Conservation (phyloP, 768 basidiomycete species). For the Suillus clintonianus region DNA sequence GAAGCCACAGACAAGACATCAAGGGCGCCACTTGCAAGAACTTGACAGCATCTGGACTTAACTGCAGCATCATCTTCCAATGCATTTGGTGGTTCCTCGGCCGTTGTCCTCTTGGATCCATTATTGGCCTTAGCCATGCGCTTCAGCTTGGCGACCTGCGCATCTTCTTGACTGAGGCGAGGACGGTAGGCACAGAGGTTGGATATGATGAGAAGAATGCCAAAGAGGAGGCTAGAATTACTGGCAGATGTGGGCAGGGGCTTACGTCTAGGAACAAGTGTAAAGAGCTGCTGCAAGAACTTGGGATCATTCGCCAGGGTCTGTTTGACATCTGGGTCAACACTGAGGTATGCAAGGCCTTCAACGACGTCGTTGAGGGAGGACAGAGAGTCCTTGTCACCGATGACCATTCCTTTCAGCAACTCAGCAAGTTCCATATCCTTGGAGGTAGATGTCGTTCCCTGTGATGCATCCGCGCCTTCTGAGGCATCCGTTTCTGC, state of each 20-base stretch:
- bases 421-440: conserved; percentile 51
- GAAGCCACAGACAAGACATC: conserved; percentile 62
- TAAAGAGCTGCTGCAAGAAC: conserved; percentile 60
- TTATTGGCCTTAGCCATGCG: conserved; percentile 61
- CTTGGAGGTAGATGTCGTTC: conserved; percentile 17
- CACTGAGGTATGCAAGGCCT: conserved; percentile 81
- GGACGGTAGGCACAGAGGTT: conserved; percentile 77
- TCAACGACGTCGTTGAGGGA: conserved; percentile 71
- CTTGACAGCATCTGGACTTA: conserved; percentile 53
- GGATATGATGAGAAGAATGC: conserved; percentile 70
- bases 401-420: conserved; percentile 59
- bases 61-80: conserved; percentile 73
- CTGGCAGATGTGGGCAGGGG: conserved; percentile 25
- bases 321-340: conserved; percentile 64
- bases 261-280: conserved; percentile 57
- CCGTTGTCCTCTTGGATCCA: conserved; percentile 32
- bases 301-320: conserved; percentile 50
- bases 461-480: conserved; percentile 13
- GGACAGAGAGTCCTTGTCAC: conserved; percentile 35
- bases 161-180: conserved; percentile 75
- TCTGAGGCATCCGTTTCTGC: conserved; percentile 41
- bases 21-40: conserved; percentile 65
- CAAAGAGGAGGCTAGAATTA: conserved; percentile 68
- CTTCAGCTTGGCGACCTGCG: conserved; percentile 77
- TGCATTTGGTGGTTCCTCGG: conserved; percentile 30